Evolutionary conservation across 2,329 filamentous ascomycete genomes (phyloP), one percentile per base, ranked within the genome.

Genomic region (Alternaria angustiovoidea): DNA sequence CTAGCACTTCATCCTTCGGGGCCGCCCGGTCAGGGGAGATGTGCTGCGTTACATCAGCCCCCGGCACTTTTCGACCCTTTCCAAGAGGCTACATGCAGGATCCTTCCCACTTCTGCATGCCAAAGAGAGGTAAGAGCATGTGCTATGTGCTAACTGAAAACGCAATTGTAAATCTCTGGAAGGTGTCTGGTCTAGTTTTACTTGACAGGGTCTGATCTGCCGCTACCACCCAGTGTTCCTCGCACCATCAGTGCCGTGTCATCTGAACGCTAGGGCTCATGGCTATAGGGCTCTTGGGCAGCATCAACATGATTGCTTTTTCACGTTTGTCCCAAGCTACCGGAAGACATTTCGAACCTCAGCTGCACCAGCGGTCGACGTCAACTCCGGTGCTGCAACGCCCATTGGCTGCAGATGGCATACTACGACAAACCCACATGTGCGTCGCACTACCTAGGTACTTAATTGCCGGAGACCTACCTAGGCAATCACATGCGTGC

Each of bases 231-330:
- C 57, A 51, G 51, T 48, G 28, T 28, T 38, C 41, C 28, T 51
- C 44, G 20, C 51, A 18, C 54, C 51, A 51, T 46, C 51, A 53
- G 38, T 59, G 32, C 51, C 49, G 38, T 58, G 48, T 39, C 47
- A 26, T 43, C 48, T 38, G 14, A 18, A 38, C 42, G 28, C 43
- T 44, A 36, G 41, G 36, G 22, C 8, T 51, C 12, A 36, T 14
- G 12, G 32, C 32, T 16, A 36, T 16, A 36, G 32, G 32, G 32
- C 32, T 14, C 22, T 38, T 36, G 47, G 46, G 18, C 36, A 43
- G 28, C 24, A 42, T 34, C 39, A 49, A 26, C 44, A 44, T 44
- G 28, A 22, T 36, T 54, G 30, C 52, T 47, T 54, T 28, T 46
- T 56, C 16, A 59, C 36, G 24, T 53, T 55, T 39, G 49, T 54